Percentiles rank a stretch among this genome's conserved stretches.
Conservation (phyloP, 345 rosid species). For the Eutrema japonicum region DNA sequence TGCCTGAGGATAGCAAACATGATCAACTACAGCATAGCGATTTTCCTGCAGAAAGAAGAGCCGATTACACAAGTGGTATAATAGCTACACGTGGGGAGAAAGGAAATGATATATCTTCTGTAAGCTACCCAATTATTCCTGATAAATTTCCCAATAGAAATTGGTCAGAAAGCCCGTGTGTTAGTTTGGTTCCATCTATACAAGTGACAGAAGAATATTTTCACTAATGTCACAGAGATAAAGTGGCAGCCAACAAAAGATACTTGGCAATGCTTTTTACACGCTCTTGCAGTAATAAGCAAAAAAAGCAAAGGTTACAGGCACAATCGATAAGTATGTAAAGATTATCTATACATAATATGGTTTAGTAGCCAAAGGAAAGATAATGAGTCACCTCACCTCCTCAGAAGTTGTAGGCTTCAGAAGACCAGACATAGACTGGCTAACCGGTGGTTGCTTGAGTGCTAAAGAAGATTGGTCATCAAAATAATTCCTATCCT, state of each 20-base stretch:
- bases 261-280: neutral
- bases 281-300: neutral
- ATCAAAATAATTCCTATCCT: too few species aligned
- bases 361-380: constrained; percentile 13
- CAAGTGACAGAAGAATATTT: neutral
- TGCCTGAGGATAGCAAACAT: constrained; percentile 75
- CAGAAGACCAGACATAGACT: too few species aligned
- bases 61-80: constrained; percentile 2
- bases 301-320: neutral
- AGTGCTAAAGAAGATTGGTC: too few species aligned
- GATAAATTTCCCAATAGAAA: neutral
- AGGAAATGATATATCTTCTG: neutral
- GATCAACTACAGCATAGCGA: constrained; percentile 80
- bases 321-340: neutral
- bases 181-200: constrained; percentile 9
- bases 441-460: too few species aligned
- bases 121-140: too few species aligned
- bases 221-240: neutral
- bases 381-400: constrained; percentile 56
- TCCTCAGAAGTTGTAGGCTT: too few species aligned
- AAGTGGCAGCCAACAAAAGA: constrained; percentile 9
- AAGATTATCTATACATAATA: constrained; percentile 9
- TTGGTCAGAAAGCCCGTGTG: neutral
- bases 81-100: constrained; percentile 2
- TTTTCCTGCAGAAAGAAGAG: constrained; percentile 69